phyloP scores from a whole-genome alignment of 2,329 filamentous ascomycete species.

The Cladorrhinum sp. region DNA sequence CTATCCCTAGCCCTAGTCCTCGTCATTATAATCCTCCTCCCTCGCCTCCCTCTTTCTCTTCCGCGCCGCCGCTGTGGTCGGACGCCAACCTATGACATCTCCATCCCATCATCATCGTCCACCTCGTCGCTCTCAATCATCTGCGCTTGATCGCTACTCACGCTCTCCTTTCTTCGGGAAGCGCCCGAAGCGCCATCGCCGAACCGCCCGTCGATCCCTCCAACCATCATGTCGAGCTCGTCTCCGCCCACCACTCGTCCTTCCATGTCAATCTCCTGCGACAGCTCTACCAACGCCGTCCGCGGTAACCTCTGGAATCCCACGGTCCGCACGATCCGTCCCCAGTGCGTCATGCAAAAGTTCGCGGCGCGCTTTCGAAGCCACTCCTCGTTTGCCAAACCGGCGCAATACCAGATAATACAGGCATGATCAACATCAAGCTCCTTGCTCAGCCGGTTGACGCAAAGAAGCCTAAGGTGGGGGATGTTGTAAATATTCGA shows the following conservation, averaged over 20 bases:
- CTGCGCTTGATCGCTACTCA: slow-evolving; percentile 58
- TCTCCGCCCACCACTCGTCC: slow-evolving; percentile 88
- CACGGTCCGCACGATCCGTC: slow-evolving; percentile 82
- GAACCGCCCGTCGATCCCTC: slow-evolving; percentile 48
- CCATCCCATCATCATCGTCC: slow-evolving; percentile 63
- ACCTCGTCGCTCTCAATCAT: slow-evolving; percentile 52
- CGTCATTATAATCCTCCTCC: background rate
- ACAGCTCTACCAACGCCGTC: slow-evolving; percentile 80
- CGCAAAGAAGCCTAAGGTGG: slow-evolving; percentile 83
- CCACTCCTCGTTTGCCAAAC: slow-evolving; percentile 89
- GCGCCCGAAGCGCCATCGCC: slow-evolving; percentile 38
- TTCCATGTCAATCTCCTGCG: slow-evolving; percentile 89
- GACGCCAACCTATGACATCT: slow-evolving; percentile 41
- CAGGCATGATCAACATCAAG: slow-evolving; percentile 93
- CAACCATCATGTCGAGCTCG: slow-evolving; percentile 63
- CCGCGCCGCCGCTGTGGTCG: background rate
- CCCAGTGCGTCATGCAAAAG: slow-evolving; percentile 94
- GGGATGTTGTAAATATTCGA: slow-evolving; percentile 98
- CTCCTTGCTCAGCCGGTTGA: slow-evolving; percentile 85
- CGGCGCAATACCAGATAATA: slow-evolving; percentile 92
- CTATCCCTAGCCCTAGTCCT: background rate
- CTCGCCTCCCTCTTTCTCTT: background rate
- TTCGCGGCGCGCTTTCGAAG: slow-evolving; percentile 80
- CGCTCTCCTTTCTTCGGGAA: slow-evolving; percentile 54
- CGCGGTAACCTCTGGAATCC: slow-evolving; percentile 81